Percentiles rank a stretch among this genome's conserved stretches.
Evolutionary conservation across 2,329 filamentous ascomycete genomes (phyloP).

Genomic region (Paracoccidioides lutzii): DNA sequence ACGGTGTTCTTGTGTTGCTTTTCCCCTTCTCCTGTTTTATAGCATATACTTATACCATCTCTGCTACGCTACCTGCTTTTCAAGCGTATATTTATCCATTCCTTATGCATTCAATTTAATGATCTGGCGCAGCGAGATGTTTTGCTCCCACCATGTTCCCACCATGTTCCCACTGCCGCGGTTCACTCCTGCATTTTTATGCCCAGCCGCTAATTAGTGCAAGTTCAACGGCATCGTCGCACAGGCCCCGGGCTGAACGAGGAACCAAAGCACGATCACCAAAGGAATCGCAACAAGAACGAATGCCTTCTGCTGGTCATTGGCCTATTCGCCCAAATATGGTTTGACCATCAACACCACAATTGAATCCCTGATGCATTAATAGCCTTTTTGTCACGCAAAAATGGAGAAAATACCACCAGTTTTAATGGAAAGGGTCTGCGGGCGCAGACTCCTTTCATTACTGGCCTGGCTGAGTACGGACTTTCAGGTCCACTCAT

Average conservation of each 20-base stretch:
- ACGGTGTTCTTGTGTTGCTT: not conserved
- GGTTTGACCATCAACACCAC: not conserved
- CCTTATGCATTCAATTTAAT: not conserved
- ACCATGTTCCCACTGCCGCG: too few species aligned
- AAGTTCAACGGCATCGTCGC: not conserved
- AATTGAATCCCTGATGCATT: not conserved
- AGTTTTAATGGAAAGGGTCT: too few species aligned
- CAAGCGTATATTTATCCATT: not conserved
- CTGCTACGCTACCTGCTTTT: not conserved
- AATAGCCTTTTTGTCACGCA: not conserved
- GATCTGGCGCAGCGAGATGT: not conserved
- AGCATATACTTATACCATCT: not conserved
- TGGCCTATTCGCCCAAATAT: not conserved
- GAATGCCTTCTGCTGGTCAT: not conserved
- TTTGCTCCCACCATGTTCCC: too few species aligned
- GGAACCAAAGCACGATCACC: not conserved
- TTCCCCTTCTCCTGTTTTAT: not conserved
- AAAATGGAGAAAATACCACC: too few species aligned
- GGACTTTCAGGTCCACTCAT: too few species aligned
- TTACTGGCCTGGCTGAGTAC: too few species aligned
- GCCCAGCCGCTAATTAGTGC: not conserved
- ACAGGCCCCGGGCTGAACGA: not conserved
- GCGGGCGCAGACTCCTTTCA: too few species aligned
- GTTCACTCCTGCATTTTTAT: not conserved
- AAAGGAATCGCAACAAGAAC: not conserved